Evolutionary conservation across 2,329 filamentous ascomycete species (phyloP).

Genomic region (Penicillium sp.): DNA sequence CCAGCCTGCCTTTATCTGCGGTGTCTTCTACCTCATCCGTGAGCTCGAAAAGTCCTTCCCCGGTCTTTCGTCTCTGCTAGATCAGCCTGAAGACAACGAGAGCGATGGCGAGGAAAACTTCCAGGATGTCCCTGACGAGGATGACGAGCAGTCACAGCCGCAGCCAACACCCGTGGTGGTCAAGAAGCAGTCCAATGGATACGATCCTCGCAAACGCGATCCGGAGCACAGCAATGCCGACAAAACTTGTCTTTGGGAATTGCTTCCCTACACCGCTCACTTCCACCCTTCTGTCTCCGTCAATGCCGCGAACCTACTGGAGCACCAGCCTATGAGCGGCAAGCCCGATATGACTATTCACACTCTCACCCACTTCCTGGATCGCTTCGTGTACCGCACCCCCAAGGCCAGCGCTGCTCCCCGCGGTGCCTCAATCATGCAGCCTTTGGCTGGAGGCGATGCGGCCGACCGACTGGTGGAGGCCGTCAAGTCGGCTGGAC

Average conservation of each 20-base stretch:
- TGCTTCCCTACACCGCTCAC: constrained; percentile 72
- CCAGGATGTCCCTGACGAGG: constrained; percentile 61
- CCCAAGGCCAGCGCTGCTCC: constrained; percentile 65
- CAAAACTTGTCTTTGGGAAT: constrained; percentile 87
- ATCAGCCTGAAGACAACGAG: constrained; percentile 74
- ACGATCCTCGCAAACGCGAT: constrained; percentile 87
- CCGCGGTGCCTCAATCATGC: constrained; percentile 92
- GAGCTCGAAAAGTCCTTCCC: constrained; percentile 79
- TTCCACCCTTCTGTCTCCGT: constrained; percentile 92
- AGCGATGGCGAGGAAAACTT: constrained; percentile 69
- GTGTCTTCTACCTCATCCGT: constrained; percentile 82
- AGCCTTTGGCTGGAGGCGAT: constrained; percentile 71
- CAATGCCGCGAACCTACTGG: constrained; percentile 71
- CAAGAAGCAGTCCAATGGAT: constrained; percentile 46
- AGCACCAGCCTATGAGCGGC: constrained; percentile 67
- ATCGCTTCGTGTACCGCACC: constrained; percentile 97
- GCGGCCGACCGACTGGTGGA: constrained; percentile 61
- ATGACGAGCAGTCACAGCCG: constrained; percentile 41
- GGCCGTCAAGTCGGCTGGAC: constrained; percentile 56
- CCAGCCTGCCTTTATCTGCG: constrained; percentile 88
- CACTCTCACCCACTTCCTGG: constrained; percentile 90
- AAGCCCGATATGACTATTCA: constrained; percentile 91
- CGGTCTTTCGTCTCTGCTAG: constrained; percentile 72
- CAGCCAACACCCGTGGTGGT: constrained; percentile 15
- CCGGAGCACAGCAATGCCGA: constrained; percentile 94